Evolutionary conservation across 2,329 filamentous ascomycete genomes (phyloP).

Genomic region (Malbranchea cinnamomea): DNA sequence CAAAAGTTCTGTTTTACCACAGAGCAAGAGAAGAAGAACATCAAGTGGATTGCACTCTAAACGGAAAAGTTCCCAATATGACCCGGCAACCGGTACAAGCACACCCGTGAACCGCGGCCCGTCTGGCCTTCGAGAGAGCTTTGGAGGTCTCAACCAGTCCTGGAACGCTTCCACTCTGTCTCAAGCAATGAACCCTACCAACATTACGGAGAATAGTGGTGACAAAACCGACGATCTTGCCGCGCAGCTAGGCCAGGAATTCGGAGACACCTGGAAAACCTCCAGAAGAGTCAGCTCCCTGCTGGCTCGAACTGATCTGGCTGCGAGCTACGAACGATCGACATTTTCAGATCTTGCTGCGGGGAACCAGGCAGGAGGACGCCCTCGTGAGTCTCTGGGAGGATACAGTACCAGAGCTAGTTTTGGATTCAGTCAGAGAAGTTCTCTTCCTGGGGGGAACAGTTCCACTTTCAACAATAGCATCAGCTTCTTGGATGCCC

Average conservation of each 20-base stretch:
- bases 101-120: slow-evolving; percentile 54
- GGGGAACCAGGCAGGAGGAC: slow-evolving; percentile 34
- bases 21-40: slow-evolving; percentile 28
- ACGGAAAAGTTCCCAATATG: slow-evolving; percentile 51
- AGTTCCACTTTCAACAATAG: slow-evolving; percentile 34
- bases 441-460: slow-evolving; percentile 39
- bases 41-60: slow-evolving; percentile 48
- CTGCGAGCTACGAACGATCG: slow-evolving; percentile 65
- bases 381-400: slow-evolving; percentile 61
- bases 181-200: slow-evolving; percentile 17
- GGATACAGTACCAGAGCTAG: slow-evolving; percentile 50
- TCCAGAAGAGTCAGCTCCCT: slow-evolving; percentile 83
- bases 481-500: slow-evolving; percentile 52
- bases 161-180: slow-evolving; percentile 28
- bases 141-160: slow-evolving; percentile 40
- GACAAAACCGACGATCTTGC: slow-evolving; percentile 46
- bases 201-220: slow-evolving; percentile 35
- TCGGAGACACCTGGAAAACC: slow-evolving; percentile 39
- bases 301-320: slow-evolving; percentile 72
- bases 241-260: slow-evolving; percentile 56
- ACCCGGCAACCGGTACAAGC: slow-evolving; percentile 51
- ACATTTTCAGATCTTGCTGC: slow-evolving; percentile 60
- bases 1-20: slow-evolving; percentile 40
- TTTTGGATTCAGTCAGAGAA: slow-evolving; percentile 37
- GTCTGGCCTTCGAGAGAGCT: slow-evolving; percentile 59